Base-by-base conservation (phyloP, 2,329 filamentous ascomycete species). In the Colletotrichum higginsianum region DNA sequence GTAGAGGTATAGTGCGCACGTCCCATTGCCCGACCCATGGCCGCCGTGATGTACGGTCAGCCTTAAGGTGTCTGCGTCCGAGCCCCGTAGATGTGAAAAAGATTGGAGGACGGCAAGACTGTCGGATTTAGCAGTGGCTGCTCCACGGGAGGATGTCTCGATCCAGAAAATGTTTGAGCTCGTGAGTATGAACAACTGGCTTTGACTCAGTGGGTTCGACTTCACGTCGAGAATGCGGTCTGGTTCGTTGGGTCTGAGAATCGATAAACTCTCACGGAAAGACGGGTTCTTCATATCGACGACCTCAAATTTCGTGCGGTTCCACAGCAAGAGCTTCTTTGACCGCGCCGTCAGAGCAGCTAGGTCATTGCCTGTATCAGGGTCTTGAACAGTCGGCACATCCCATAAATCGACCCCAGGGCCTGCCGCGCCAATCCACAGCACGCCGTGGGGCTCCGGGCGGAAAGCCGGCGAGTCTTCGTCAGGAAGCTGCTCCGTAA, bases 111-210 rank as follows among this genome's bases (percentile, higher is more conserved):
- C 76, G 5, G 74, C n/a, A 12, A 71, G 50, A 12, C 60, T 56
- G 35, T 60, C 61, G 7, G 75, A 64, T 74, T 78, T 56, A 61
- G 66, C 42, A n/a, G 3, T 60, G 47, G 18, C 66, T 26, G 23
- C 69, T 7, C 64, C 66, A 12, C 72, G 65, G 58, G 67, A 70
- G 61, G 75, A 78, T 16, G 88, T 76, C 58, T 85, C 81, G n/a
- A 89, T 74, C 81, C 88, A 84, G 44, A 86, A 81, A 0, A 92
- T 66, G 38, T 82, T 82, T 0, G 82, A 82, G 15, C 84, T 86
- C 1, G 90, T 93, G 55, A 93, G 80, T 12, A 93, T 80, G 67
- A 91, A 88, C 1, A 90, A 75, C n/a, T 88, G 85, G 35, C 83
- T 81, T 6, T 82, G 80, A 64, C 86, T 81, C 2, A 79, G 76